Evolutionary conservation across 1,139 yeast genomes (phyloP), one percentile per base, ranked within the genome.

Genomic region (Diutina sp.): DNA sequence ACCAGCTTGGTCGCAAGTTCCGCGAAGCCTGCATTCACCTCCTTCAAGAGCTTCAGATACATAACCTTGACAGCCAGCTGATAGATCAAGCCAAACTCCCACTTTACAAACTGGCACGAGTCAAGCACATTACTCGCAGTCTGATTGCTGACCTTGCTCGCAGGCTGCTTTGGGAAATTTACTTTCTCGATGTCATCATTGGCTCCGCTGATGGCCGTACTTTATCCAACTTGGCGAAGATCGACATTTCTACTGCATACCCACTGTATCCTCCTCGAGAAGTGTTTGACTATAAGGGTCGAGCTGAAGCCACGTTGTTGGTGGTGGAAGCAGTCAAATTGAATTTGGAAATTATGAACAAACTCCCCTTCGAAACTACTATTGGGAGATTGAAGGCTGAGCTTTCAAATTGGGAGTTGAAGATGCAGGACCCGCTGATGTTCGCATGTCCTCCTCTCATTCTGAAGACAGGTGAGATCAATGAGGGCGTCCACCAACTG

Each of bases 131-230:
- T n/a, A 58, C 67, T 2, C 56, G 51, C 14, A 56, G 58, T 1
- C 55, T 60, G 12, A 51, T 71, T 9, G 60, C 64, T 44, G 78
- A 77, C 56, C 65, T 69, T 51, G 74, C 74, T 6, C 67, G 82
- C 57, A 66, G 80, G 58, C 67, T 76, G 5, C 72, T 76, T 58
- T 78, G 82, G 82, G 83, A 78, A 57, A 61, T 76, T 8, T 72
- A 74, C 61, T 77, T 76, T 61, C 68, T 77, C 56, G 83, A 78
- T 62, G 74, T 78, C 9, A 68, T 77, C 46, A 75, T 77, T 58
- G 82, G 81, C 0, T 77, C 80, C 3, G 79, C 83, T 0, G 79
- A 78, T 56, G 83, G 82, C n/a, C 69, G 68, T 56, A 67, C 80
- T 0, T 65, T 74, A 12, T 74, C 81, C 1, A 62, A 65, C n/a